Conservation (phyloP, 306 rosid genomes). For the Albizia julibrissin region DNA sequence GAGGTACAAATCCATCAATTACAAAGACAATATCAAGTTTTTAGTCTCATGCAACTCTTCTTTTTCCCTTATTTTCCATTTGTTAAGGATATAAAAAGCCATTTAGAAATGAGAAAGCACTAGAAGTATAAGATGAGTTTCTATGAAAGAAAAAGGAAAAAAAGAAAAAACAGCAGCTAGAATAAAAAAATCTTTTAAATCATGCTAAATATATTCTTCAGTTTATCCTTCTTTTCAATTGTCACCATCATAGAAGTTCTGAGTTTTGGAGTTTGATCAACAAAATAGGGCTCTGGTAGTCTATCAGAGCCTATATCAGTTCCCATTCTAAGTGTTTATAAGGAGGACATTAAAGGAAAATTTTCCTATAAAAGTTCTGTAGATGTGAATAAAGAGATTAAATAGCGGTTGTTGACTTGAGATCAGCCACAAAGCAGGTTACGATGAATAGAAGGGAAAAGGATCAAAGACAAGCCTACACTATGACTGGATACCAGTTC, state of each 20-base stretch:
- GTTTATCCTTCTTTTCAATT: background rate
- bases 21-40: background rate
- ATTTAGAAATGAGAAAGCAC: background rate
- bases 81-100: background rate
- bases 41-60: background rate
- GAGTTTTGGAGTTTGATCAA: background rate
- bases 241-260: background rate
- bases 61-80: background rate
- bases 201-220: background rate
- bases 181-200: background rate
- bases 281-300: background rate
- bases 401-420: background rate
- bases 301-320: background rate
- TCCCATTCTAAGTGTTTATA: background rate
- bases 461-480: slow-evolving; percentile 6
- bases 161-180: background rate
- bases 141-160: background rate
- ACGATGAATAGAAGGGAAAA: background rate
- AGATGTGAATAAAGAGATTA: slow-evolving; percentile 5
- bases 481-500: background rate
- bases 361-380: background rate
- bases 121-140: background rate
- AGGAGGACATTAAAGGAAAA: slow-evolving; percentile 3
- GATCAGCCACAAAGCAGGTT: background rate
- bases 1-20: background rate